Evolutionary conservation across 1,284 basidiomycete genomes (phyloP), one percentile per base, ranked within the genome.

Genomic region (Pisolithus thermaeus): DNA sequence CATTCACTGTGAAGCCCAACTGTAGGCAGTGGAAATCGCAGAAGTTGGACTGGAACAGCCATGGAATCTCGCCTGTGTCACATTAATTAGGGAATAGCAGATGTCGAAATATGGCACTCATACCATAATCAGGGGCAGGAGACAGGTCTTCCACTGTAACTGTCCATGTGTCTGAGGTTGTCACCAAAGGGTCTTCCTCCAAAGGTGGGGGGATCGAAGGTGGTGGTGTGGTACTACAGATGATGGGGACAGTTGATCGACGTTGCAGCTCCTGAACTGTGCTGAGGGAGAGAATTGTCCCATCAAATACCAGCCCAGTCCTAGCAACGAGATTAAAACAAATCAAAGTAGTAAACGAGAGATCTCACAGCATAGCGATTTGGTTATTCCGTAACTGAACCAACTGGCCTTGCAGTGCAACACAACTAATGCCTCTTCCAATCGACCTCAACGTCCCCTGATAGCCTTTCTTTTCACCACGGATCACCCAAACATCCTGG

Each of bases 381-480:
- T 51, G 23, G 4, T 16, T 4, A 14, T 40, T 50, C 12, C 8
- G 4, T 11, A 52, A n/a, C 16, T 49, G 8, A 6, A 1, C 40
- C 3, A 30, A 0, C 2, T 39, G 35, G 11, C 49, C 41, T 23
- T 9, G 22, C 8, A 38, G 45, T 0, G 38, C 44, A 3, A 53
- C 16, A 1, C 27, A 30, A 47, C 52, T n/a, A 8, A 20, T 20
- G 1, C 3, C 1, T 4, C 14, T 22, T 28, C 42, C 30, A 1
- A 53, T 12, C 1, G 35, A 20, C 1, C 23, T 14, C 14, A 53
- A 40, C 4, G 44, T 53, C 4, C 5, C 49, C 0, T 7, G 14
- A 3, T 30, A 40, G 7, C 45, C 45, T 36, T 45, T 54, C 25
- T 54, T 44, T 11, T 47, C 49, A 22, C 50, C 37, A 16, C 41